Evolutionary conservation across 2,329 filamentous ascomycete species (phyloP).

Genomic region (Cladosporium halotolerans): DNA sequence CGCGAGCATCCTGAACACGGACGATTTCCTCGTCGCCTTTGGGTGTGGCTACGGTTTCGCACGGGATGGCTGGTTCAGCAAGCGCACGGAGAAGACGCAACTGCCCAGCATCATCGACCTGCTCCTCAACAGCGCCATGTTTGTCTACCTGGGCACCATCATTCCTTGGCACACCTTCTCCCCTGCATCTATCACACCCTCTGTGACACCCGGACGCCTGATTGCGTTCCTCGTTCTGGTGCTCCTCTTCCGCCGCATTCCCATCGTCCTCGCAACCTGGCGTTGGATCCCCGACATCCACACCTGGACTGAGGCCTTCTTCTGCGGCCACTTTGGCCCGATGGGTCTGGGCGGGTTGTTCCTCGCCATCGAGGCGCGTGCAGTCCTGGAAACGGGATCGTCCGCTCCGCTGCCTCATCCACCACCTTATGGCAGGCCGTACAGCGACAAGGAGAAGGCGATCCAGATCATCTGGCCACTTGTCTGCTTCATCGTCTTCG

Average conservation of each 20-base stretch:
- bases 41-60: slow-evolving; percentile 51
- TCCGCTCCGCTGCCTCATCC: slow-evolving; percentile 41
- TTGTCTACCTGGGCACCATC: slow-evolving; percentile 51
- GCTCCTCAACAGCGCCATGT: slow-evolving; percentile 51
- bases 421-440: slow-evolving; percentile 30
- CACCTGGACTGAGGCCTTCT: slow-evolving; percentile 48
- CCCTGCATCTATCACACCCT: slow-evolving; percentile 34
- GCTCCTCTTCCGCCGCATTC: slow-evolving; percentile 47
- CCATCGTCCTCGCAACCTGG: slow-evolving; percentile 45
- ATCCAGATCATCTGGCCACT: slow-evolving; percentile 49
- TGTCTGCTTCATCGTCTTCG: slow-evolving; percentile 49
- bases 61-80: slow-evolving; percentile 48
- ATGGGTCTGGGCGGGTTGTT: slow-evolving; percentile 54
- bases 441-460: slow-evolving; percentile 31
- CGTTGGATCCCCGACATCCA: slow-evolving; percentile 43
- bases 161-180: slow-evolving; percentile 47
- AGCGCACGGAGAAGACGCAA: slow-evolving; percentile 40
- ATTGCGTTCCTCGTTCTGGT: slow-evolving; percentile 44
- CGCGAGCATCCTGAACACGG: slow-evolving; percentile 46
- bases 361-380: slow-evolving; percentile 50
- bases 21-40: slow-evolving; percentile 53
- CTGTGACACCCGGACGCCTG: slow-evolving; percentile 36
- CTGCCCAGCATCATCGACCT: slow-evolving; percentile 49
- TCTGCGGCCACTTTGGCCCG: slow-evolving; percentile 52
- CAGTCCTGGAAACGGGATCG: slow-evolving; percentile 45